Base-by-base conservation (phyloP, 371 early-diverging fungal species). In the Sanchytrium tribonematis region DNA sequence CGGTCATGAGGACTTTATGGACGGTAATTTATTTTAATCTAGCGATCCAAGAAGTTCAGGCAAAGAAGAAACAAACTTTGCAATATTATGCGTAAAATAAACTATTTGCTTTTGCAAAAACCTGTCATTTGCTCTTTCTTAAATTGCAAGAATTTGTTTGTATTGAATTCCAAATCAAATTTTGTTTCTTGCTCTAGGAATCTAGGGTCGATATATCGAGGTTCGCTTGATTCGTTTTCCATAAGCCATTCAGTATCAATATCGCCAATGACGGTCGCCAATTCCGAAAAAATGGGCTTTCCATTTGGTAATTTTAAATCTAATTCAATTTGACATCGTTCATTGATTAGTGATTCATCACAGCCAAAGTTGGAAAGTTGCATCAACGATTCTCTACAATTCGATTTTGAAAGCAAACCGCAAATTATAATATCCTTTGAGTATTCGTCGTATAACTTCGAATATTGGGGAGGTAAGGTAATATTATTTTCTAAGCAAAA, bases 1-100 rank as follows among this genome's bases (percentile, higher is more conserved):
- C 71, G 81, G 79, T 69, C 99, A 99, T 72, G 98, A 97, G 78
- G 99, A 99, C 75, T 98, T 95, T 80, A 93, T 98, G 90, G 97
- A 98, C 75, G 96, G 93, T 74, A 74, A 69, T 67, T 72, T 70
- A 70, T 29, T n/a, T 29, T 48, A 30, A 31, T 30, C 29, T 71
- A 82, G 88, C 85, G 69, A 97, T 98, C 69, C 93, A 96, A 75
- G 99, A 99, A 78, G 99, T 99, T 29, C 91, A 97, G 77, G 93
- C 99, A 69, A 97, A 96, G 87, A 99, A 99, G 88, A 99, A 99
- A 85, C 95, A 76, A 17, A 75, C 74, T 22, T 68, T 77, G 17
- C 70, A 73, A 30, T 81, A 81, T 73, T 81, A 78, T 74, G 78
- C 79, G 27, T 81, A 75, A n/a, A n/a, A n/a, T n/a, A n/a, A n/a